Base-by-base conservation (phyloP, 805 yeast species). In the Debaryomyces prosopidis region DNA sequence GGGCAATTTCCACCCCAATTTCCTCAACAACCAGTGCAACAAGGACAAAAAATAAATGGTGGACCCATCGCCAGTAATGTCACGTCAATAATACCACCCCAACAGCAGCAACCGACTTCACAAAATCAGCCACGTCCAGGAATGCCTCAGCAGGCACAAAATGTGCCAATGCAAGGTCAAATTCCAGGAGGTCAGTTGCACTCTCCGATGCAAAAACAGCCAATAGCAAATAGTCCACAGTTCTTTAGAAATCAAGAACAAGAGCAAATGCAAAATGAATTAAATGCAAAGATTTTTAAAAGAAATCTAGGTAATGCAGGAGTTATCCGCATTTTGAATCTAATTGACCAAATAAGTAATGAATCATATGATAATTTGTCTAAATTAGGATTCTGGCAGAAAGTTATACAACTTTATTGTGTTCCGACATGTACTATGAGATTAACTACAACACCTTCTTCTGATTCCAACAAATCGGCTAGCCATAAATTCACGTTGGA, bases 271-370 rank as follows among this genome's bases (percentile, higher is more conserved):
- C 63, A 65, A 36, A 61, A 57, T 38, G 71, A 68, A 41, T 38
- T 65, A 14, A 64, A 69, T 45, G 58, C 68, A 6, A 61, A 66
- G 39, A 60, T 70, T 12, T 58, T 66, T 49, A 69, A 68, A 48
- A 51, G 75, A 17, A 72, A 70, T 46, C 43, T 69, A 38, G 77
- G 76, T 7, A 71, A 72, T 58, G 71, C 76, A 20, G 75, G 68
- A 12, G 70, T 65, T 36, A 58, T 72, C 51, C 55, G 76, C 31
- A 52, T 71, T 14, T 50, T 71, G 37, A 76, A 72, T 48, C 51
- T 72, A 31, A 54, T 72, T 31, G 77, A 72, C 34, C 70, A 62
- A 47, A 57, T 71, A 4, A 55, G 68, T 18, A 66, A 58, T 47
- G 76, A 71, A 43, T 52, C 64, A 10, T 43, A 47, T 12, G 66